phyloP scores from a whole-genome alignment of 768 basidiomycete species.

The Strobilomyces echinocephalus region DNA sequence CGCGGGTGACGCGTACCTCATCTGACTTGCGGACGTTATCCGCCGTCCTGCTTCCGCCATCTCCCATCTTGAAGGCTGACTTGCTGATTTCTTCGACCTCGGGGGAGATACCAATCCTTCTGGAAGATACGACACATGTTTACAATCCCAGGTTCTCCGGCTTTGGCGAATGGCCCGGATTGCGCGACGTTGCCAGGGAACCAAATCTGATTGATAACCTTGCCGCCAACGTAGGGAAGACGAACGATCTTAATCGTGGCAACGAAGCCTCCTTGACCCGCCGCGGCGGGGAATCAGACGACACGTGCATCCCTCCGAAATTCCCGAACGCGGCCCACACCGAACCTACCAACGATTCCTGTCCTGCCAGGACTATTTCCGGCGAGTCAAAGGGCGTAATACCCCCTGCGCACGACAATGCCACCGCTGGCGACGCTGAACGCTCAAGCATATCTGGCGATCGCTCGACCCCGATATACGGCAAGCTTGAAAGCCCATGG shows the following conservation, averaged over 20 bases:
- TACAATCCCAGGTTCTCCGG: slow-evolving; percentile 4
- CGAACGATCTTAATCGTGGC: not conserved
- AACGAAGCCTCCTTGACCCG: not conserved
- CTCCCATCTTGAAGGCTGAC: slow-evolving; percentile 41
- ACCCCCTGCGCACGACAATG: not conserved
- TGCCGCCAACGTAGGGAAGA: not conserved
- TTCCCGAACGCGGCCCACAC: not conserved
- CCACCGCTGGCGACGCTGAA: not conserved
- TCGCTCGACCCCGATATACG: not conserved
- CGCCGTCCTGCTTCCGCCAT: slow-evolving; percentile 37
- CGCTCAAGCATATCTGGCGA: not conserved
- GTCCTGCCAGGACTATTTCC: not conserved
- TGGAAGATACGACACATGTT: slow-evolving; percentile 26
- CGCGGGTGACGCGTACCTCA: slow-evolving; percentile 36
- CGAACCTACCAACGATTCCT: not conserved
- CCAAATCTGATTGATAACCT: not conserved
- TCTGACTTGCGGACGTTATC: slow-evolving; percentile 38
- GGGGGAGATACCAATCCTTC: slow-evolving; percentile 49
- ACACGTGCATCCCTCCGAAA: not conserved
- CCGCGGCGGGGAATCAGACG: slow-evolving; percentile 3
- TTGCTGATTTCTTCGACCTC: slow-evolving; percentile 37
- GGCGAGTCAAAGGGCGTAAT: not conserved
- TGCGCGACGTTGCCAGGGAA: slow-evolving; percentile 8
- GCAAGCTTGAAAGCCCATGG: not conserved
- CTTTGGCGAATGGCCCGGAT: not conserved